Conservation (phyloP, 2,329 filamentous ascomycete genomes). For the Trichoderma sp. region DNA sequence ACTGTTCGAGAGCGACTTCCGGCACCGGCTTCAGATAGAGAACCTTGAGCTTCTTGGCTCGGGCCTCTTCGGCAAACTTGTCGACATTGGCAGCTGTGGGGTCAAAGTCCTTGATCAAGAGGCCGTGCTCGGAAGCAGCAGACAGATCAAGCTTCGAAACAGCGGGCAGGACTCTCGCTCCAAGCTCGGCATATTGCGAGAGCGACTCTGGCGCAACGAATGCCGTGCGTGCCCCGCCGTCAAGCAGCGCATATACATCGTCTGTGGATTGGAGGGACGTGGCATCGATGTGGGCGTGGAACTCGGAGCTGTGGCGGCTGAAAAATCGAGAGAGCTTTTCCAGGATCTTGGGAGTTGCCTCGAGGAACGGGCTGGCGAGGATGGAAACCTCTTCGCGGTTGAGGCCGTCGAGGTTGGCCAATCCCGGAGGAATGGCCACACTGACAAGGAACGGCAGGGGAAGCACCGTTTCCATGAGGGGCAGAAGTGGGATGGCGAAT, state of each 20-base stretch:
- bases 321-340: slow-evolving; percentile 48
- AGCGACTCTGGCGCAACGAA: slow-evolving; percentile 75
- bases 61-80: slow-evolving; percentile 45
- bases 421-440: slow-evolving; percentile 50
- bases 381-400: slow-evolving; percentile 56
- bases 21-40: slow-evolving; percentile 52
- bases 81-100: slow-evolving; percentile 39
- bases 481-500: slow-evolving; percentile 7
- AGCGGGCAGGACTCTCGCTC: slow-evolving; percentile 53
- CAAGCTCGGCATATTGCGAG: slow-evolving; percentile 53
- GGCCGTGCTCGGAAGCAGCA: slow-evolving; percentile 46
- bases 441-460: slow-evolving; percentile 62
- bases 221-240: slow-evolving; percentile 79
- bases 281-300: slow-evolving; percentile 72
- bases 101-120: slow-evolving; percentile 54
- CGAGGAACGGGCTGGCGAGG: slow-evolving; percentile 58
- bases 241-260: slow-evolving; percentile 75
- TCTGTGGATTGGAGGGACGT: slow-evolving; percentile 65
- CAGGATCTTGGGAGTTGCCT: slow-evolving; percentile 48
- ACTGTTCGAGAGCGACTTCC: slow-evolving; percentile 43
- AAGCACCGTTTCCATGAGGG: slow-evolving; percentile 60
- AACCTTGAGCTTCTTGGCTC: slow-evolving; percentile 44
- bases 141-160: slow-evolving; percentile 47
- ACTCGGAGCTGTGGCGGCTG: slow-evolving; percentile 47
- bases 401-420: slow-evolving; percentile 51